phyloP scores from a whole-genome alignment of 2,329 filamentous ascomycete species.

The Colletotrichum higginsianum region DNA sequence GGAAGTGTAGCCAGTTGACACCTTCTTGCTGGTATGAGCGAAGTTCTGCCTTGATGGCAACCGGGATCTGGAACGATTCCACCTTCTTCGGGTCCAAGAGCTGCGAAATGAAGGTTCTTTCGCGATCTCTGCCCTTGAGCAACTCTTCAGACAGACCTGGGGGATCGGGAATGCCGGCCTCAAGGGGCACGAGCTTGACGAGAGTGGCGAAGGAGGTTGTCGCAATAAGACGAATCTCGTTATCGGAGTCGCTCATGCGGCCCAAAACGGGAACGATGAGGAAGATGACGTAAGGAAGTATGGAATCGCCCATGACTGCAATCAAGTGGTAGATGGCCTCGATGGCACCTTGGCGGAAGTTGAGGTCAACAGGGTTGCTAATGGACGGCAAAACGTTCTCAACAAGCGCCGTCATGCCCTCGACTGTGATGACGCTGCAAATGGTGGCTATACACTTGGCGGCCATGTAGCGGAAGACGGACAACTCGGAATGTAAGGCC shows the following conservation, averaged over 20 bases:
- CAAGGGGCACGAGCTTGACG: constrained; percentile 95
- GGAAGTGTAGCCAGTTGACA: constrained; percentile 98
- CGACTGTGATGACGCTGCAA: constrained; percentile 94
- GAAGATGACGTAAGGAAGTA: constrained; percentile 98
- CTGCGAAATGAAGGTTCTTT: constrained; percentile 96
- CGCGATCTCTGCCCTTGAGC: constrained; percentile 90
- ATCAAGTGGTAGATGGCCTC: constrained; percentile 98
- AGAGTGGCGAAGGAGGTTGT: constrained; percentile 98
- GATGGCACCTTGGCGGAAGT: constrained; percentile 92
- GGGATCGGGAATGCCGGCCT: constrained; percentile 97
- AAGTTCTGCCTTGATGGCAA: constrained; percentile 96
- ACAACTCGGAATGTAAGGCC: constrained; percentile 88
- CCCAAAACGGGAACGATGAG: constrained; percentile 96
- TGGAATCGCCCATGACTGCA: constrained; percentile 96
- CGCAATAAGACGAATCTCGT: constrained; percentile 92
- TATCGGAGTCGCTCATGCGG: constrained; percentile 98
- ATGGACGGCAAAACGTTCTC: constrained; percentile 94
- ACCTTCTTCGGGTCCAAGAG: constrained; percentile 98
- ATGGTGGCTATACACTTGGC: constrained; percentile 98
- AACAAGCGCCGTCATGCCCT: constrained; percentile 96
- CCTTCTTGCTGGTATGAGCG: constrained; percentile 98
- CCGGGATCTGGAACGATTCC: constrained; percentile 92
- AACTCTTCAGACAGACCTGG: constrained; percentile 92
- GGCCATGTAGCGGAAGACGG: constrained; percentile 95
- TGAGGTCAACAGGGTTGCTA: constrained; percentile 89